Conservation (phyloP, 1,284 basidiomycete species). For the Ustilago shanxiensis region DNA sequence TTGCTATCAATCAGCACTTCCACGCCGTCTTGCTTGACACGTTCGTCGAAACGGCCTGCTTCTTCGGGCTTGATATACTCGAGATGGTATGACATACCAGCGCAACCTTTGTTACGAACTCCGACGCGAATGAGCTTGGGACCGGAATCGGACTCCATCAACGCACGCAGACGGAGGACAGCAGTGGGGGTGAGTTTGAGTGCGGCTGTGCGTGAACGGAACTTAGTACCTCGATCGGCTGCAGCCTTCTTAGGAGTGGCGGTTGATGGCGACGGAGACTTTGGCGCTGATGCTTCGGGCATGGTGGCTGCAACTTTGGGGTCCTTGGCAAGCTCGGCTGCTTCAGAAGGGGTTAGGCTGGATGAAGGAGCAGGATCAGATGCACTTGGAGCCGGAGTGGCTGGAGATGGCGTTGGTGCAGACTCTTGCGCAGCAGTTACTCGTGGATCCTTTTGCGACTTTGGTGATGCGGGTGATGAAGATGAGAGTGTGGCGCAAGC, state of each 20-base stretch:
- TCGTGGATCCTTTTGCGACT: conserved; percentile 51
- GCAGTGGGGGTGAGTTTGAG: conserved; percentile 76
- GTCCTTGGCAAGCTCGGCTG: conserved; percentile 34
- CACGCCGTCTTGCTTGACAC: conserved; percentile 81
- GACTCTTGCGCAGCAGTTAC: conserved; percentile 21
- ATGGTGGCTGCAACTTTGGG: conserved; percentile 48
- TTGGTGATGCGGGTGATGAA: conserved; percentile 54
- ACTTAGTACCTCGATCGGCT: conserved; percentile 50
- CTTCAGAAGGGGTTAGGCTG: conserved; percentile 34
- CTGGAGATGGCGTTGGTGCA: conserved; percentile 29
- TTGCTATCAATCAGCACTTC: conserved; percentile 95
- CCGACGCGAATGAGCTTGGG: conserved; percentile 94
- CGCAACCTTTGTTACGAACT: conserved; percentile 98
- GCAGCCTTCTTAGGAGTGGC: conserved; percentile 34
- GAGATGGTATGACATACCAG: conserved; percentile 95
- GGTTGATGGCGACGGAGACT: not conserved
- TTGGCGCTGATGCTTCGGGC: conserved; percentile 32
- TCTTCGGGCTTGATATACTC: conserved; percentile 80
- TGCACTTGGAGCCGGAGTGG: conserved; percentile 36
- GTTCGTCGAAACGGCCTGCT: conserved; percentile 93
- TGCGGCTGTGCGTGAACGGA: conserved; percentile 56
- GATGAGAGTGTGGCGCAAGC: conserved; percentile 57
- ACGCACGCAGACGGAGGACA: conserved; percentile 73
- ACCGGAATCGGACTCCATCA: conserved; percentile 80
- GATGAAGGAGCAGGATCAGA: conserved; percentile 35